Evolutionary conservation across 1,139 yeast species (phyloP).

Genomic region (Ogataea hybrid): DNA sequence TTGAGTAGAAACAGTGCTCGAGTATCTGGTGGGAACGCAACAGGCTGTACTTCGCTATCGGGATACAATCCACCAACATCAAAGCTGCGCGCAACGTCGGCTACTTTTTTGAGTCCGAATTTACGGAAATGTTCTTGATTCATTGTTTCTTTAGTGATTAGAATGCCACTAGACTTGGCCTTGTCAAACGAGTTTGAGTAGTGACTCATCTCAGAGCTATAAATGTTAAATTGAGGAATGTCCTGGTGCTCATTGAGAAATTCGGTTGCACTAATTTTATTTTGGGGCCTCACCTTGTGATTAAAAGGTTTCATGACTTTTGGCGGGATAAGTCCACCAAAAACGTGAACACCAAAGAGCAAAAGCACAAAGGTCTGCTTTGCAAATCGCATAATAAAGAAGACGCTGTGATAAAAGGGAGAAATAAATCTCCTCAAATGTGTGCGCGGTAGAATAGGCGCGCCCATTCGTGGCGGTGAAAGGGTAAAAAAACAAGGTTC

Average conservation of each 20-base stretch:
- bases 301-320: conserved; percentile 4
- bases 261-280: conserved; percentile 1
- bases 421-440: conserved; percentile 1
- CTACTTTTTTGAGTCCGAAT: conserved; percentile 15
- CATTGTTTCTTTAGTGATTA: conserved; percentile 15
- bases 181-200: conserved; percentile 11
- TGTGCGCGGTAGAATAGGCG: conserved; percentile 8
- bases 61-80: conserved; percentile 8
- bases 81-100: conserved; percentile 8
- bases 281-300: background rate
- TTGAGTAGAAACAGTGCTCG: conserved; percentile 22
- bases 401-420: conserved; percentile 2
- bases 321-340: conserved; percentile 9
- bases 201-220: conserved; percentile 10
- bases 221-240: conserved; percentile 10
- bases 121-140: conserved; percentile 9
- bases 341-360: background rate
- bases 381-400: background rate
- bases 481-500: background rate
- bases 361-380: background rate
- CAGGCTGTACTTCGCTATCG: conserved; percentile 8
- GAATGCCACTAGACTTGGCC: conserved; percentile 17
- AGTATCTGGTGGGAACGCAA: conserved; percentile 19
- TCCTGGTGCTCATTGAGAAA: conserved; percentile 7
- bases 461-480: conserved; percentile 4